A percentile compares a stretch with the other conserved stretches of the same genome.
Conservation (phyloP, 2,329 filamentous ascomycete species). For the Periconia sp. region DNA sequence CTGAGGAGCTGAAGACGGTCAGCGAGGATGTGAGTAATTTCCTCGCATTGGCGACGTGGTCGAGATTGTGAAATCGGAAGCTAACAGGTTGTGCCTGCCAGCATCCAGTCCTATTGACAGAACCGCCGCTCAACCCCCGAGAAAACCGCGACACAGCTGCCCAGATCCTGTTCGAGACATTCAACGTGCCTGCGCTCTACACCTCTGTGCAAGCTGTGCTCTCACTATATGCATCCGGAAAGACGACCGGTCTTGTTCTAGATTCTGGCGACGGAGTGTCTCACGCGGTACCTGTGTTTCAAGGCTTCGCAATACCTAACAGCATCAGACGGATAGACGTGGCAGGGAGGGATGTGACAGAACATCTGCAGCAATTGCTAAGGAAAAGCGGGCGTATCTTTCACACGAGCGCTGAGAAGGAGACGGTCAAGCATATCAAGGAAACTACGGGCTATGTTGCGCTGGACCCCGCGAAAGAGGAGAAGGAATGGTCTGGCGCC, state of each 20-base stretch:
- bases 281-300: slow-evolving; percentile 95
- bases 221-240: slow-evolving; percentile 92
- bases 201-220: slow-evolving; percentile 97
- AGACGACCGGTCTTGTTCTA: slow-evolving; percentile 94
- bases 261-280: slow-evolving; percentile 96
- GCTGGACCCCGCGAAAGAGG: slow-evolving; percentile 87
- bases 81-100: slow-evolving; percentile 43
- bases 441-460: slow-evolving; percentile 93
- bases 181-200: slow-evolving; percentile 96
- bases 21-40: slow-evolving; percentile 80
- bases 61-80: neutral
- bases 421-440: slow-evolving; percentile 97
- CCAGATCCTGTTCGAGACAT: slow-evolving; percentile 97
- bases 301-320: slow-evolving; percentile 95
- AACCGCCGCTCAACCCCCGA: slow-evolving; percentile 93
- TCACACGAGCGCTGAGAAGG: slow-evolving; percentile 98
- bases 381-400: slow-evolving; percentile 94
- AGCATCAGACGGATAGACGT: slow-evolving; percentile 96
- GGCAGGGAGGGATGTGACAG: slow-evolving; percentile 92
- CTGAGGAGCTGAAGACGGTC: slow-evolving; percentile 92
- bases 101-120: slow-evolving; percentile 95
- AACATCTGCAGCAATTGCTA: slow-evolving; percentile 88
- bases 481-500: slow-evolving; percentile 88
- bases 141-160: slow-evolving; percentile 95
- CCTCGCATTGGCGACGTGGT: neutral